A percentile compares a stretch with the other conserved stretches of the same genome.
These are phyloP conservation scores for Bipolaris oryzae DNA, from an alignment of 2,329 filamentous ascomycete species.

Conservation along the genomic window DNA sequence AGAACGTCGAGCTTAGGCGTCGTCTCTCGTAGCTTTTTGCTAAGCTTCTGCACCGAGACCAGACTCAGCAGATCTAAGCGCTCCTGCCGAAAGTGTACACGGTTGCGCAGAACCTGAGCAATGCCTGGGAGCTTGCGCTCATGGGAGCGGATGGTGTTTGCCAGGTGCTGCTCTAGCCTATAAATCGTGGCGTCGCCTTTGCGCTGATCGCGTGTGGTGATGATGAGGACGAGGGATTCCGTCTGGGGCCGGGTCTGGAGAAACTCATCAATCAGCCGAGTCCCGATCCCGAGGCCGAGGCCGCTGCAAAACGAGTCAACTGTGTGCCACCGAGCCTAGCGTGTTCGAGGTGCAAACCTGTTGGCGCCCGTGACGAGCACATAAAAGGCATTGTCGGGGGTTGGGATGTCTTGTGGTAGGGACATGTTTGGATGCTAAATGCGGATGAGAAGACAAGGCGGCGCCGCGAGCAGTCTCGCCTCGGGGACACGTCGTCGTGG, in stretches of 20 bases:
- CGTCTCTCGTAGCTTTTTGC: constrained; percentile 58
- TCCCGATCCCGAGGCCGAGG: constrained; percentile 81
- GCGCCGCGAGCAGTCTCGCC: constrained; percentile 12
- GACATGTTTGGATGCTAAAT: constrained; percentile 19
- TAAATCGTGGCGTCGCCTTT: constrained; percentile 77
- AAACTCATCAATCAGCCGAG: constrained; percentile 89
- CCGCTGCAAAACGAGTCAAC: constrained; percentile 65
- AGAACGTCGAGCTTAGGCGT: constrained; percentile 78
- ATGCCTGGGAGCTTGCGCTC: constrained; percentile 47
- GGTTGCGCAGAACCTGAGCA: constrained; percentile 48
- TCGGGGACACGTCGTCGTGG: background rate
- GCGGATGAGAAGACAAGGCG: background rate
- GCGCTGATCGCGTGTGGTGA: constrained; percentile 76
- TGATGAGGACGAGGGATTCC: constrained; percentile 77
- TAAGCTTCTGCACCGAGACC: constrained; percentile 60
- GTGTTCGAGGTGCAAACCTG: constrained; percentile 61
- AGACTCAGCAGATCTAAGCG: constrained; percentile 64
- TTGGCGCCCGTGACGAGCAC: constrained; percentile 85
- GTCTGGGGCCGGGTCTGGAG: constrained; percentile 69
- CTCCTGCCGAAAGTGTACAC: constrained; percentile 62
- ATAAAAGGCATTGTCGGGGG: constrained; percentile 50
- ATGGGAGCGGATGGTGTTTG: constrained; percentile 50
- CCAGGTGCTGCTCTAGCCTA: constrained; percentile 67
- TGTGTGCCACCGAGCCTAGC: background rate
- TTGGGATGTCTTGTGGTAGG: constrained; percentile 26